Evolutionary conservation across 2,329 filamentous ascomycete species (phyloP).

Genomic region (Chaetomiaceae sp.): DNA sequence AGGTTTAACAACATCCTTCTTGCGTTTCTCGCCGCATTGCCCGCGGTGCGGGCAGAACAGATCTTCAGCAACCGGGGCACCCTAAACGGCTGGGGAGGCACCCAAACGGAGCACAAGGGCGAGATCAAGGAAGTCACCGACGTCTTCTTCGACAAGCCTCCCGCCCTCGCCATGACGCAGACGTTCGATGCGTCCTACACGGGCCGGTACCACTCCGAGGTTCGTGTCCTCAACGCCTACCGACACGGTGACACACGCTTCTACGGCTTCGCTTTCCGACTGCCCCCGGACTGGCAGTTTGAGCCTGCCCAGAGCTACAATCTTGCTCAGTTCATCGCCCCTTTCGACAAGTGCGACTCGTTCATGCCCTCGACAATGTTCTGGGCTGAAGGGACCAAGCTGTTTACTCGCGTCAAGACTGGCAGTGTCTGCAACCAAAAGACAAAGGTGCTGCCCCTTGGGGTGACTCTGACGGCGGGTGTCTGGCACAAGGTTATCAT

Average conservation of each 20-base stretch:
- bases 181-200: constrained; percentile 38
- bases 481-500: constrained; percentile 45
- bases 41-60: constrained; percentile 16
- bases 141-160: constrained; percentile 35
- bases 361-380: constrained; percentile 48
- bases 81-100: constrained; percentile 37
- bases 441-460: constrained; percentile 24
- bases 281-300: constrained; percentile 44
- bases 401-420: constrained; percentile 40
- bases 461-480: constrained; percentile 29
- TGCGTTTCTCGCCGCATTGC: background rate
- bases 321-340: constrained; percentile 48
- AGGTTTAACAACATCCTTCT: background rate
- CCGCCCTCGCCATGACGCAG: constrained; percentile 44
- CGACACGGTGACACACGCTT: constrained; percentile 41
- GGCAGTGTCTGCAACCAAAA: constrained; percentile 37
- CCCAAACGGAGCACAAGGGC: constrained; percentile 39
- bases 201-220: constrained; percentile 48
- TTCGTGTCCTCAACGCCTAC: constrained; percentile 41
- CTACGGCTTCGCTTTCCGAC: constrained; percentile 50
- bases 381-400: constrained; percentile 41
- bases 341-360: constrained; percentile 44
- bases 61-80: constrained; percentile 41
- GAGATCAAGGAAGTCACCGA: constrained; percentile 40
- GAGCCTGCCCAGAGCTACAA: constrained; percentile 41